phyloP scores from a whole-genome alignment of 108 stramenopile genomes.

The Nitzschia sp. region DNA sequence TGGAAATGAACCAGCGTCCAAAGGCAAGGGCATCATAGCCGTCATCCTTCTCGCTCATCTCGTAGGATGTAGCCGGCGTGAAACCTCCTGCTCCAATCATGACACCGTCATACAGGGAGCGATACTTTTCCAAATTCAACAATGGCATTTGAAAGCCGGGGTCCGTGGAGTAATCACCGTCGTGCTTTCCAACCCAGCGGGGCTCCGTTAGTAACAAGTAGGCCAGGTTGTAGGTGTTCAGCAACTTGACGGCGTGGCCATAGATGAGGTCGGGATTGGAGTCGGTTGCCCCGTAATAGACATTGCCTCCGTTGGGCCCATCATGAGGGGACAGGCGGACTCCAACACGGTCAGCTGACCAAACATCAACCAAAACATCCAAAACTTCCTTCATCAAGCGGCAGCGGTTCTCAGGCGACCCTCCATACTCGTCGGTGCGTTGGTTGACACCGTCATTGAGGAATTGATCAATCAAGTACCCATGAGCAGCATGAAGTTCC shows the following conservation, averaged over 20 bases:
- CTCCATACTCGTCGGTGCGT: conserved; percentile 57
- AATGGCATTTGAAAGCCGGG: conserved; percentile 31
- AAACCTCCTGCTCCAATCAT: conserved; percentile 64
- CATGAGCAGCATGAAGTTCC: conserved; percentile 55
- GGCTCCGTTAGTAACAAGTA: conserved; percentile 74
- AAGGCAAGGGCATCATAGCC: conserved; percentile 50
- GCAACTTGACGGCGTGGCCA: conserved; percentile 32
- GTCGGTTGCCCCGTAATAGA: conserved; percentile 60
- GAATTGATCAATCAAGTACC: conserved; percentile 61
- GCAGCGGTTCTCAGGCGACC: conserved; percentile 61
- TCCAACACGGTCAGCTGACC: conserved; percentile 50
- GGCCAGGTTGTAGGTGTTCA: conserved; percentile 51
- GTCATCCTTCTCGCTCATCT: neutral
- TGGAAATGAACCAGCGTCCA: conserved; percentile 71
- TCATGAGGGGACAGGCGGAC: conserved; percentile 66
- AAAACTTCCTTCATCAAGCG: conserved; percentile 55
- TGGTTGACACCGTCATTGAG: conserved; percentile 41
- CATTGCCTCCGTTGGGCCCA: conserved; percentile 59
- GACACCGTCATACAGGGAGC: conserved; percentile 46
- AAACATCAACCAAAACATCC: conserved; percentile 49
- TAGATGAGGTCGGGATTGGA: conserved; percentile 43
- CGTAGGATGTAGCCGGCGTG: conserved; percentile 49
- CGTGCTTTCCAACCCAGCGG: conserved; percentile 65
- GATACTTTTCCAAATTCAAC: conserved; percentile 38
- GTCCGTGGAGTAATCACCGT: conserved; percentile 9